Evolutionary conservation across 441 rosid species (phyloP).

Genomic region (Oxalis stricta): DNA sequence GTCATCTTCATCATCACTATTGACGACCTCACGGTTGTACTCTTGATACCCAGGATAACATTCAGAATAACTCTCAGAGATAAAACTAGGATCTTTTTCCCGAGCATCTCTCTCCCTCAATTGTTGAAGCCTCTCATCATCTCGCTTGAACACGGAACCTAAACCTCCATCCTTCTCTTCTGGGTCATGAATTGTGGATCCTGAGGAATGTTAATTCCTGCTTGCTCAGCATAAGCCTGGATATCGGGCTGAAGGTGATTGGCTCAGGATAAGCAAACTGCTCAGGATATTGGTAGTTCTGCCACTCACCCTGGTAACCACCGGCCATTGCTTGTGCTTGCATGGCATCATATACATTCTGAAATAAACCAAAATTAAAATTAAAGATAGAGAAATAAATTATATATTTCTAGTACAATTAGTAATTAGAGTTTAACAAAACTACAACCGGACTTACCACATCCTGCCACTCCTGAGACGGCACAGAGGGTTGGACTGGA

Average conservation of each 20-base stretch:
- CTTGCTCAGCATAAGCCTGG: constrained; percentile 53
- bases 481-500: constrained; percentile 57
- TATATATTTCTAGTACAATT: not conserved
- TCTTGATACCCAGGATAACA: constrained; percentile 98
- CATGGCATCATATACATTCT: constrained; percentile 70
- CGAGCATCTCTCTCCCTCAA: constrained; percentile 80
- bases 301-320: constrained; percentile 87
- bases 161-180: constrained; percentile 96
- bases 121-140: constrained; percentile 89
- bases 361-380: too few relatives aligned
- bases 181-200: constrained; percentile 91
- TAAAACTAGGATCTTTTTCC: constrained; percentile 86
- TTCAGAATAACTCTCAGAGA: constrained; percentile 93
- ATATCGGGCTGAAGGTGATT: constrained; percentile 56
- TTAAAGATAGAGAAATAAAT: too few relatives aligned
- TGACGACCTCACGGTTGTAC: constrained; percentile 80
- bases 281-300: constrained; percentile 73
- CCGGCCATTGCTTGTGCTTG: constrained; percentile 57
- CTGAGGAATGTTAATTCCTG: constrained; percentile 22
- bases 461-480: constrained; percentile 76
- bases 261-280: constrained; percentile 72
- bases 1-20: constrained; percentile 90
- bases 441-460: constrained; percentile 27
- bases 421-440: not conserved
- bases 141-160: constrained; percentile 95